These are phyloP conservation scores for Gentiana macrophylla DNA, from an alignment of 257 asterid genomes.

Conservation along the genomic window DNA sequence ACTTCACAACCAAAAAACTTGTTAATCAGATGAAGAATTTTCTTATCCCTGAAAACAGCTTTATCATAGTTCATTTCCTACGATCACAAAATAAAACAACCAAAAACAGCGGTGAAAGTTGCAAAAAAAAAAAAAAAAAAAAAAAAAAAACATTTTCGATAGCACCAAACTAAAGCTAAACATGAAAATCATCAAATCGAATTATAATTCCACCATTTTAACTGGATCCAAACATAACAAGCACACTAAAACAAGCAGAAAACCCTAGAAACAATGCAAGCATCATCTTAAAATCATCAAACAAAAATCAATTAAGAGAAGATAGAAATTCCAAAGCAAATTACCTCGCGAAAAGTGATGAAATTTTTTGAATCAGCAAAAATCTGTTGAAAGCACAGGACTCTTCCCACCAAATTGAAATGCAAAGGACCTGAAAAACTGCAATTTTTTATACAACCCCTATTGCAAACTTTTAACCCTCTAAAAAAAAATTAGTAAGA, in stretches of 20 bases:
- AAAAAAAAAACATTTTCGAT: no score
- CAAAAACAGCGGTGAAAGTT: no score
- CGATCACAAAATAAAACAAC: no score
- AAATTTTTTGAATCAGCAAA: slow-evolving; percentile 20
- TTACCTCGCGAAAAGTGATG: slow-evolving; percentile 7
- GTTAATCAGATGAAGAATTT: no score
- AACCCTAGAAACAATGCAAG: slow-evolving; percentile 30
- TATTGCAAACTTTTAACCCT: no score
- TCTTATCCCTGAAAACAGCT: no score
- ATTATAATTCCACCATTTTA: slow-evolving; percentile 6
- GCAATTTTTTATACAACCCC: slow-evolving; percentile 28
- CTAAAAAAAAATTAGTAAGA: no score
- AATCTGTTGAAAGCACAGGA: slow-evolving; percentile 5
- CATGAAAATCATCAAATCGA: slow-evolving; percentile 2
- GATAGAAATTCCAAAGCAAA: background rate
- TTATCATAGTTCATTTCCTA: no score
- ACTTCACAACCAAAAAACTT: no score
- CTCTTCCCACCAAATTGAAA: slow-evolving; percentile 32
- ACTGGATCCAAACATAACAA: slow-evolving; percentile 40
- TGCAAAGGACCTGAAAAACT: slow-evolving; percentile 18
- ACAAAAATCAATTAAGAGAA: slow-evolving; percentile 6
- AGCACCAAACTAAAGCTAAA: background rate
- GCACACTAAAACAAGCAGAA: slow-evolving; percentile 9
- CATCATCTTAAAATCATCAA: background rate
- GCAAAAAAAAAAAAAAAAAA: no score